Evolutionary conservation across 768 basidiomycete species (phyloP), one percentile per base, ranked within the genome.

Genomic region (Kwoniella botswanensis): DNA sequence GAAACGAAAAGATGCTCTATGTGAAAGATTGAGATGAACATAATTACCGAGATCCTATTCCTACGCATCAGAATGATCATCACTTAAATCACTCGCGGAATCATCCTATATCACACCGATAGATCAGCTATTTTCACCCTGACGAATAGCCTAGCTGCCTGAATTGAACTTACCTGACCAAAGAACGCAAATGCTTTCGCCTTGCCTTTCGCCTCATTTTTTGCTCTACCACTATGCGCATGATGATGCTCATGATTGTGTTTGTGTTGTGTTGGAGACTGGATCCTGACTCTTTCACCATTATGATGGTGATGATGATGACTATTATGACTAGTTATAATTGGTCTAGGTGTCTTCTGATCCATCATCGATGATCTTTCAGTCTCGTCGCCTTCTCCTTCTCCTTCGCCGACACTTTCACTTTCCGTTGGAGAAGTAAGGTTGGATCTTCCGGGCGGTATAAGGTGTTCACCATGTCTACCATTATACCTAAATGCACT

Each of bases 151-250:
- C 54, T 21, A 56, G 21, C 11, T n/a, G n/a, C 3, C 3, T 56
- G 15, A 21, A 54, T 62, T 17, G 18, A 65, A 77, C 81, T 70
- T 58, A 82, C 82, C 71, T 82, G 79, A 5, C 82, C 82, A 60
- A 81, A 83, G 68, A 83, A 83, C 1, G 81, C 81, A 71, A 83
- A 82, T 26, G 81, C 81, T 61, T 83, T 83, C 35, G 78, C 75
- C 58, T 77, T 76, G 2, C 70, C 42, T 50, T 74, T 71, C 17
- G 17, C 54, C 17, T 43, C 43, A 26, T 35, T 55, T 54, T 61
- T 64, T 15, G 59, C 15, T 29, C 26, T 46, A 9, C 70, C 50
- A 15, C 21, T n/a, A 26, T 67, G 56, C 24, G 24, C 53, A 50
- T 62, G 71, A 59, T 67, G 60, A 67, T 74, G 72, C 9, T 74